Evolutionary conservation across 805 yeast species (phyloP), one percentile per base, ranked within the genome.

Genomic region (Dipodascopsis tothii): DNA sequence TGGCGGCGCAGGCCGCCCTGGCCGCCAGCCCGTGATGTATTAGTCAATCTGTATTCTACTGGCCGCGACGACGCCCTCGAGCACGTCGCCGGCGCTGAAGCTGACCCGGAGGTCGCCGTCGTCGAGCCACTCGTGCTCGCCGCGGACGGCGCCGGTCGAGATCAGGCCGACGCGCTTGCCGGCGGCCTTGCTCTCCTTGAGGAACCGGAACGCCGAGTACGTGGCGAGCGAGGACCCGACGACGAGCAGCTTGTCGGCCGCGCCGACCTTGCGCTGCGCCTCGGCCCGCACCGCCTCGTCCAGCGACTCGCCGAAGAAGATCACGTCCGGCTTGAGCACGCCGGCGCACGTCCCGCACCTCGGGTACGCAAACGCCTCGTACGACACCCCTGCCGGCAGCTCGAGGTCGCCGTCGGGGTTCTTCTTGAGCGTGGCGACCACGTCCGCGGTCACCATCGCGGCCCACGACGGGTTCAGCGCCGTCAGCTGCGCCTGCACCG

Each of bases 291-390:
- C 42, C 1, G 28, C 42, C n/a, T 37, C 51, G 17, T 44, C 45
- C 4, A 56, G 58, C n/a, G 49, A 41, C 36, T 57, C 60, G 3
- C 60, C 60, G 40, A 56, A 56, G 37, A 56, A 56, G 3, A 56
- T 51, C 7, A 56, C 60, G 35, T 48, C 37, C 3, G 60, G 60
- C 30, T 56, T 56, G 14, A 57, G 38, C 3, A 56, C 50, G 7
- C 61, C 60, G 11, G 45, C 50, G 34, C 60, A 56, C 3, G 40
- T 25, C 3, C 44, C 44, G 33, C 60, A 56, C 3, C 51, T 48
- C 17, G 60, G 61, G 33, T 56, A 56, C 21, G 41, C 49, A 39
- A 56, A 56, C 27, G 34, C 37, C 33, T 57, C 51, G 28, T 56
- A 56, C 9, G 44, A 30, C 19, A 49, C 37, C 14, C 35, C 32